Conservation (phyloP, 2,329 filamentous ascomycete genomes). For the Diaporthe batatas region DNA sequence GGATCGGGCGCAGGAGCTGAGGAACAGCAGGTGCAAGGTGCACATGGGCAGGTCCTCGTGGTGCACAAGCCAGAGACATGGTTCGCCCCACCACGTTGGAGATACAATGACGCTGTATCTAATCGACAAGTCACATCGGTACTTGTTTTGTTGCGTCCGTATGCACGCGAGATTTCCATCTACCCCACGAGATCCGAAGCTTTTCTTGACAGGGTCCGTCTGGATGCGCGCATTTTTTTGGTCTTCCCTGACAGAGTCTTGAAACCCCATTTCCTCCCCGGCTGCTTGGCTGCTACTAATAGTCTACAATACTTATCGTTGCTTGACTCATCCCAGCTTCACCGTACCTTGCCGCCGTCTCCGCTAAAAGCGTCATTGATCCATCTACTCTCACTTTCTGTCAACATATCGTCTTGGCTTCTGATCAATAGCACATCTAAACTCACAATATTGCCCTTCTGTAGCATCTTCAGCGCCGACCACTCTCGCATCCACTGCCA, state of each 20-base stretch:
- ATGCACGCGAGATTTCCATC: constrained; percentile 29
- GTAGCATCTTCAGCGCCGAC: constrained; percentile 36
- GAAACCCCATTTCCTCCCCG: constrained; percentile 9
- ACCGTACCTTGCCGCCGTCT: background rate
- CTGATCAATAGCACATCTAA: constrained; percentile 7
- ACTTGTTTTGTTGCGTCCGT: constrained; percentile 19
- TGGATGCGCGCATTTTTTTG: constrained; percentile 19
- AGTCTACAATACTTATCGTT: background rate
- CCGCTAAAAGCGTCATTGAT: constrained; percentile 10
- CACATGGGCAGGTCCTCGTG: constrained; percentile 11
- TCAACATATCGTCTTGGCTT: background rate
- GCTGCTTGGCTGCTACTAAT: constrained; percentile 11
- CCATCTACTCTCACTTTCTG: background rate
- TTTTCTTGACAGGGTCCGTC: constrained; percentile 12
- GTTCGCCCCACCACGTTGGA: constrained; percentile 18
- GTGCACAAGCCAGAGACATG: constrained; percentile 7
- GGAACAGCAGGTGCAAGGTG: constrained; percentile 13
- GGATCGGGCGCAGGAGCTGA: background rate
- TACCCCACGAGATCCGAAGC: constrained; percentile 29
- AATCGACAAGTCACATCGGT: constrained; percentile 30
- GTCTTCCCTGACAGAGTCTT: constrained; percentile 17
- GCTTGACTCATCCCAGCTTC: constrained; percentile 24
- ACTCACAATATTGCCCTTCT: constrained; percentile 23
- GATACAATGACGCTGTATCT: background rate
- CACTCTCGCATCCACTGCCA: constrained; percentile 38